These are phyloP conservation scores for Serendipita indica DNA, from an alignment of 768 basidiomycete genomes.

Conservation along the genomic window DNA sequence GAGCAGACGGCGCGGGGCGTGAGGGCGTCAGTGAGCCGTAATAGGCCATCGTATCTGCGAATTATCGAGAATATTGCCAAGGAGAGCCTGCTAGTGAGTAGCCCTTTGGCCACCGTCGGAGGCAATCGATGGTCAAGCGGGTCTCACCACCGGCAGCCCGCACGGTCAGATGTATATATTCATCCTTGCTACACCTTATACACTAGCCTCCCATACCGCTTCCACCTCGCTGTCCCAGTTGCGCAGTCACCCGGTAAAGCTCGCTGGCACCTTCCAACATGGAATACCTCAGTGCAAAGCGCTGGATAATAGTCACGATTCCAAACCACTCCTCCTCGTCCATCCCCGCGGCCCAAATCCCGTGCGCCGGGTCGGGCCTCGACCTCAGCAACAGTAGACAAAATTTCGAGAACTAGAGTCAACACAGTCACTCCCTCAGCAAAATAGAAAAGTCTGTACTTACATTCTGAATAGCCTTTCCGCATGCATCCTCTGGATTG, in stretches of 20 bases:
- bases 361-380: background rate
- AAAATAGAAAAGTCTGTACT: background rate
- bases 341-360: background rate
- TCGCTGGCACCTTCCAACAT: background rate
- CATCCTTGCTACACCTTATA: background rate
- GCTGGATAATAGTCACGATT: background rate
- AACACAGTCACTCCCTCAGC: background rate
- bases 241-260: background rate
- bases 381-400: background rate
- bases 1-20: conserved; percentile 62
- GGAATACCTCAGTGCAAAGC: background rate
- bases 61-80: background rate
- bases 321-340: conserved; percentile 6
- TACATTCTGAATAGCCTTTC: background rate
- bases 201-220: background rate
- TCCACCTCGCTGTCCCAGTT: background rate
- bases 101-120: background rate
- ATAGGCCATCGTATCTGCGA: background rate
- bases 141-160: conserved; percentile 4
- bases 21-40: conserved; percentile 49
- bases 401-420: background rate
- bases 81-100: background rate
- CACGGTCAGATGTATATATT: background rate
- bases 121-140: background rate
- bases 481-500: background rate